Percentiles rank a stretch among this genome's conserved stretches.
These are phyloP conservation scores for Monilinia aucupariae DNA, from an alignment of 2,329 filamentous ascomycete genomes.

Conservation along the genomic window DNA sequence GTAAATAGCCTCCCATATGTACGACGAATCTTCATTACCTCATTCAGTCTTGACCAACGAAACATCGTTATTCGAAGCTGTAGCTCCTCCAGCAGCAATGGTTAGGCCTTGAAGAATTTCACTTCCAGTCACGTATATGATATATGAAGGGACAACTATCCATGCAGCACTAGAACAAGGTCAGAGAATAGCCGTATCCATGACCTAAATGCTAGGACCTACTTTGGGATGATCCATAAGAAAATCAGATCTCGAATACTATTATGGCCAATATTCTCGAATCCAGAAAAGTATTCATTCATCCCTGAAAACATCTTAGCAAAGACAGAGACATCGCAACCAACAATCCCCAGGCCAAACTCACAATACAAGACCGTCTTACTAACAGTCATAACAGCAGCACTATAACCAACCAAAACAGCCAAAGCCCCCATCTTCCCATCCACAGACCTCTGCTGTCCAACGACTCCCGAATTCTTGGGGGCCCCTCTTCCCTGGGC, in stretches of 20 bases:
- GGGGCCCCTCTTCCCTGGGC: conserved; percentile 32
- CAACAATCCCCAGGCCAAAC: conserved; percentile 27
- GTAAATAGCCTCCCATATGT: not conserved
- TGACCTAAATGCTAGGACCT: conserved; percentile 36
- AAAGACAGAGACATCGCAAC: not conserved
- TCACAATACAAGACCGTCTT: conserved; percentile 65
- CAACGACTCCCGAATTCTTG: conserved; percentile 40
- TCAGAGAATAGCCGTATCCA: not conserved
- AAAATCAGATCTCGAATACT: conserved; percentile 46
- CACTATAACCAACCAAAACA: conserved; percentile 52
- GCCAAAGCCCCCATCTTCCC: conserved; percentile 50
- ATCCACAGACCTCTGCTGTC: conserved; percentile 45
- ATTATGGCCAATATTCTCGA: conserved; percentile 59
- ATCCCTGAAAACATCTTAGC: conserved; percentile 41
- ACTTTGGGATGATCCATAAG: conserved; percentile 64
- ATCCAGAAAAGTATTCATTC: conserved; percentile 56
- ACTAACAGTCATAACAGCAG: conserved; percentile 57
- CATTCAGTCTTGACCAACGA: conserved; percentile 23
- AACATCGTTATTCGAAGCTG: conserved; percentile 24
- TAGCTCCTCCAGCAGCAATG: conserved; percentile 36
- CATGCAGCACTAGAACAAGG: conserved; percentile 49
- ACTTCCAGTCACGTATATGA: conserved; percentile 52
- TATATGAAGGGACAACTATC: conserved; percentile 58
- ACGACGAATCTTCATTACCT: not conserved
- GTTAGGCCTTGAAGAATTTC: conserved; percentile 58